Conservation (phyloP, 768 basidiomycete species). For the Asterophora lycoperdoides region DNA sequence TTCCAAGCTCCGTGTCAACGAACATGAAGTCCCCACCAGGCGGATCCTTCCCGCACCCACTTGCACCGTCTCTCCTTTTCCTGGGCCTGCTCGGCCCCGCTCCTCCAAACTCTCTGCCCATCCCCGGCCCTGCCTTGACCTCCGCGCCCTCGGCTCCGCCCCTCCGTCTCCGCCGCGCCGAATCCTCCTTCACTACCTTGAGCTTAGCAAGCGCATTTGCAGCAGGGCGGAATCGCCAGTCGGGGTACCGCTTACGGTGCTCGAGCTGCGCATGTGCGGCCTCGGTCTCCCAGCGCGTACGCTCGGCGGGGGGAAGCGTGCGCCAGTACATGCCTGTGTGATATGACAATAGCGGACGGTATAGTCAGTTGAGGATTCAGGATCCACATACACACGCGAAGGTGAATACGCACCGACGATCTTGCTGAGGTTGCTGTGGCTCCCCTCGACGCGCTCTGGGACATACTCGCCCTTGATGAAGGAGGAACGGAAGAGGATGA, state of each 20-base stretch:
- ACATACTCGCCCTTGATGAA: slow-evolving; percentile 74
- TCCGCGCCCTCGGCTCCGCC: slow-evolving; percentile 3
- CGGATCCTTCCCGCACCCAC: slow-evolving; percentile 13
- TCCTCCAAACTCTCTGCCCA: no score
- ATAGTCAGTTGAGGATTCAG: background rate
- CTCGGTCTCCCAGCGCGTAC: slow-evolving; percentile 73
- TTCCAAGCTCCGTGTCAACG: slow-evolving; percentile 7
- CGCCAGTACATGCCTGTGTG: slow-evolving; percentile 68
- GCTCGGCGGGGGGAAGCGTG: slow-evolving; percentile 60
- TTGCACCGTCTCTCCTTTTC: no score
- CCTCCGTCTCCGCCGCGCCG: slow-evolving; percentile 9
- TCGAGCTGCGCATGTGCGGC: slow-evolving; percentile 66
- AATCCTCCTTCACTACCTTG: slow-evolving; percentile 28
- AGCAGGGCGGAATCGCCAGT: slow-evolving; percentile 78
- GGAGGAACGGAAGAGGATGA: slow-evolving; percentile 78
- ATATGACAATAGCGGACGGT: slow-evolving; percentile 5
- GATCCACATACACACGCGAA: no score
- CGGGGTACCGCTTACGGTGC: slow-evolving; percentile 70
- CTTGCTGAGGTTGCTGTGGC: slow-evolving; percentile 75
- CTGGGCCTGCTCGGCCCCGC: no score
- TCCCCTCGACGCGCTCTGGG: slow-evolving; percentile 74
- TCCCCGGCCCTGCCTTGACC: no score
- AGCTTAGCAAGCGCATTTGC: slow-evolving; percentile 38
- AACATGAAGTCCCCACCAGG: slow-evolving; percentile 27
- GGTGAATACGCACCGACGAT: slow-evolving; percentile 58